Evolutionary conservation across 495 filamentous ascomycete species (phyloP), one percentile per base, ranked within the genome.

Genomic region (Aspergillus egyptiacus): DNA sequence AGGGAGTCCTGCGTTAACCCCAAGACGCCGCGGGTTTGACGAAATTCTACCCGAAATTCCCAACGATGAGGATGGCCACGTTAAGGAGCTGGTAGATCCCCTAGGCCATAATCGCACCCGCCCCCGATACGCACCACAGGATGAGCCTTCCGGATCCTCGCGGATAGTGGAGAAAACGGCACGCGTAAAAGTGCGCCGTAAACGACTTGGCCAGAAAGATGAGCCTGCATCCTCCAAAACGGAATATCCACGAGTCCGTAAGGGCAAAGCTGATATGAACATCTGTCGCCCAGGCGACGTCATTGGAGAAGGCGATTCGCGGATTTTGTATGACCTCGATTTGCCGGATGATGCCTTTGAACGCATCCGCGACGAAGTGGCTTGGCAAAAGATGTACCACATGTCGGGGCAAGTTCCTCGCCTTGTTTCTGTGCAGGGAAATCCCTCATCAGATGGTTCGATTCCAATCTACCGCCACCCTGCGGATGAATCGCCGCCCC

Each of bases 401-500:
- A 78, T 89, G 40, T 86, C 88, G 24, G 93, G 93, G 11, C 85
- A 93, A 57, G 93, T 98, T 2, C 93, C 93, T 25, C 81, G 93
- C 31, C 80, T 96, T n/a, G 88, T 97, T 27, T 88, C 89, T 30
- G 89, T 94, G 7, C 89, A 97, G 63, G 94, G 90, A 5, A 71
- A 76, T 23, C 68, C 87, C 38, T 74, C 67, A 38, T 60, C 76
- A 3, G 87, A 94, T 58, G 89, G 89, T 43, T 84, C 77, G 48
- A 84, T 87, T 59, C 93, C 93, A 9, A 80, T 97, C 30, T 98
- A 98, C 61, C 86, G 93, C 2, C 93, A 97, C 66, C 93, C 93
- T 19, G 80, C 88, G 0, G 93, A 98, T 62, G 87, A 96, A 58
- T 87, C 88, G 5, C 87, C 90, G 0, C 85, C 86, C 0, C 63